Base-by-base conservation (phyloP, 2,329 filamentous ascomycete genomes). In the Gnomoniopsis smithogilvyi region DNA sequence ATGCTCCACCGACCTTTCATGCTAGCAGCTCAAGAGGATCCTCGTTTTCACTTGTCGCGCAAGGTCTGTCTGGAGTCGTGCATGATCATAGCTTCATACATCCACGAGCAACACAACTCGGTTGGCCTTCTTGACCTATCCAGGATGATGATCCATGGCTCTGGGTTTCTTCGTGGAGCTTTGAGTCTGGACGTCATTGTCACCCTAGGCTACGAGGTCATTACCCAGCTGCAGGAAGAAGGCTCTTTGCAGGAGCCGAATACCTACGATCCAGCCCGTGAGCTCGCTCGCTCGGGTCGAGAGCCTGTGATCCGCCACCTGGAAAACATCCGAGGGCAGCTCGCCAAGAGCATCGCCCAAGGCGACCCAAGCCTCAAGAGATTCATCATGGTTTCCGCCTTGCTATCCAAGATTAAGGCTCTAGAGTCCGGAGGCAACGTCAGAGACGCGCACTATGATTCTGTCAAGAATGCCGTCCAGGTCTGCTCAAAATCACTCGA, bases 1-100 rank as follows among this genome's bases (percentile, higher is more conserved):
- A 64, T 67, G 51, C 51, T 69, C 1, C 64, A 67, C 43, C 62
- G 66, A 6, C 65, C 66, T 0, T 69, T 67, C 53, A 61, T 63
- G 22, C 57, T 67, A 15, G 59, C 62, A 12, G 60, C 67, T 2
- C 57, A 53, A 0, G 57, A 56, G n/a, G 63, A 68, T 41, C 62
- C 63, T 11, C 64, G 63, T 14, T 68, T 64, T 55, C 62, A 66
- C 10, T 53, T 67, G 3, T 64, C 67, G 4, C 63, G 67, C n/a
- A 68, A 68, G 46, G 52, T 54, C 3, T 65, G 63, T 45, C 61
- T 69, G 0, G 67, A 69, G 55, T 62, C 63, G 2, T 62, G 63
- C 47, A 60, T 67, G 30, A 64, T 67, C 58, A 64, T 66, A 43
- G 62, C 65, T 2, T 65, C 66, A 2, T 59, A 68, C 46, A 56